Evolutionary conservation across 345 rosid species (phyloP), one percentile per base, ranked within the genome.

Genomic region (Citropsis articulata): DNA sequence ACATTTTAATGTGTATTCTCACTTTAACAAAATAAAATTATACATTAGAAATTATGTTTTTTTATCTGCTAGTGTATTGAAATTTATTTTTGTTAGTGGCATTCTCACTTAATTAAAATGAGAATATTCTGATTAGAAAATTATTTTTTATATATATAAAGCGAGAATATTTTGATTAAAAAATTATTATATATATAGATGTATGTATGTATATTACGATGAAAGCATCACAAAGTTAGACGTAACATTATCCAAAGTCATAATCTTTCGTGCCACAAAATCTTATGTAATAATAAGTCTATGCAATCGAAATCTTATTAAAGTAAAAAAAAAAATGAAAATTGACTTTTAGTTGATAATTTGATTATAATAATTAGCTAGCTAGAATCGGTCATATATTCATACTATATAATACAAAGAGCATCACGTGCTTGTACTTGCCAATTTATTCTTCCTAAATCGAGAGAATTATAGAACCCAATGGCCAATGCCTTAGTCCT

Each of bases 371-470:
- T 16, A 16, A 50, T 16, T 16, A 50, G 56, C 21, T 2, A 42
- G 21, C 56, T 50, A 16, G 56, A 18, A 50, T 50, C 56, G 56
- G 16, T 50, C 56, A 50, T 16, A 16, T 50, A 13, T 50, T 42
- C 48, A 42, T 2, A 10, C 21, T 1, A 4, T 33, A 19, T 1
- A 31, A 65, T 1, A 22, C 24, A 65, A 31, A 31, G 24, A 19
- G 27, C 57, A 77, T 79, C 85, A 79, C 82, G 80, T 83, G 85
- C 69, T 35, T 1, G 5, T 35, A 35, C 36, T 35, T 35, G 7
- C 36, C 36, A 35, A 35, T 35, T 35, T 35, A 35, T 35, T 35
- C 36, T 35, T 35, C 36, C 36, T 35, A 35, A 6, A 35, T 35
- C 36, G 7, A 35, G 36, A 35, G 36, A 40, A 40, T 40, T 40